Percentiles rank a stretch among this genome's conserved stretches.
phyloP scores from a whole-genome alignment of 768 basidiomycete genomes.

The Udeniomyces megalosporus region DNA sequence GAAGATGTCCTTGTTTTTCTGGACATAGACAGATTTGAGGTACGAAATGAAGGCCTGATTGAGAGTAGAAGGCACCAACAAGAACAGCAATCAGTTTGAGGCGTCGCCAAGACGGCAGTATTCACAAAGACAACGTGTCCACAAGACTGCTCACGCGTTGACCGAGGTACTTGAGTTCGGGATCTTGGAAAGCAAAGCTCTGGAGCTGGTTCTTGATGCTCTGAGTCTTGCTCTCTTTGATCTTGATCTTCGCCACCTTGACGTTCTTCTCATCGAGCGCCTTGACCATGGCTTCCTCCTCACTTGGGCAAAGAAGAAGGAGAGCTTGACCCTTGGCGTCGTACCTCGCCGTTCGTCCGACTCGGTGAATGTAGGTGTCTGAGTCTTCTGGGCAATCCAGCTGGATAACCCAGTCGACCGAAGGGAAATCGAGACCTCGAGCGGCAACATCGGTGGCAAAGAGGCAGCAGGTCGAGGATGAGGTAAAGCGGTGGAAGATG shows the following conservation, averaged over 20 bases:
- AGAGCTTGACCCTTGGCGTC: slow-evolving; percentile 75
- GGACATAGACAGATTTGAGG: slow-evolving; percentile 75
- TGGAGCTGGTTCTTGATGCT: slow-evolving; percentile 76
- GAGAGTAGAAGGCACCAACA: not conserved
- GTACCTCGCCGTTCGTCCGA: slow-evolving; percentile 87
- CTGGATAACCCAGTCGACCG: slow-evolving; percentile 93
- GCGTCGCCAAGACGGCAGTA: slow-evolving; percentile 14
- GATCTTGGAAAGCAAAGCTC: slow-evolving; percentile 80
- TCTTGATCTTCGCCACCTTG: slow-evolving; percentile 55
- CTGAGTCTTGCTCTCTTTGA: slow-evolving; percentile 69
- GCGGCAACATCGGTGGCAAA: slow-evolving; percentile 95
- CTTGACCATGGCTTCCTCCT: slow-evolving; percentile 75
- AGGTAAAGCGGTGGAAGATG: slow-evolving; percentile 70
- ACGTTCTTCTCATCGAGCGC: slow-evolving; percentile 58
- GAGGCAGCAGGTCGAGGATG: slow-evolving; percentile 63
- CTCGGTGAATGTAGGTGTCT: slow-evolving; percentile 93
- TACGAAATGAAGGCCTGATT: slow-evolving; percentile 86
- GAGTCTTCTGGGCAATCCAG: slow-evolving; percentile 92
- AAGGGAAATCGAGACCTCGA: slow-evolving; percentile 87
- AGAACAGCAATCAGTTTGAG: not conserved
- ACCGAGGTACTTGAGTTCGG: slow-evolving; percentile 91
- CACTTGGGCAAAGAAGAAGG: slow-evolving; percentile 68
- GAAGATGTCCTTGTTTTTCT: slow-evolving; percentile 88
- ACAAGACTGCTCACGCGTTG: too few species aligned
- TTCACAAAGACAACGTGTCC: too few species aligned